Base-by-base conservation (phyloP, 1,284 basidiomycete genomes). In the Tilletia indica region DNA sequence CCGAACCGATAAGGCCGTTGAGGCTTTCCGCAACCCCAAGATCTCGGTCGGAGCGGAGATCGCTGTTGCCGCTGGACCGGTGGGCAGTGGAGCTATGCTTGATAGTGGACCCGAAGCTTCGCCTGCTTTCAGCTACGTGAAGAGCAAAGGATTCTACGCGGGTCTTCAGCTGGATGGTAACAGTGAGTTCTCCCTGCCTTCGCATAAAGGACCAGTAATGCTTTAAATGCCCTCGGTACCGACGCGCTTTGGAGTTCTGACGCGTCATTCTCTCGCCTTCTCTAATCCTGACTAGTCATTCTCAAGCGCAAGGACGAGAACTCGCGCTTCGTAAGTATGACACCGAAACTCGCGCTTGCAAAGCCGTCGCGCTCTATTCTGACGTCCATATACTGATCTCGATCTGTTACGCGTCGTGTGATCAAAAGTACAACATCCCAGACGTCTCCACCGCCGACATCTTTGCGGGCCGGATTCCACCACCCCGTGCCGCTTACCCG, bases 131-230 rank as follows among this genome's bases (percentile, higher is more conserved):
- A 77, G 78, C 0, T 86, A 86, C 68, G 71, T 77, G 61, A 85
- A 86, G 75, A 80, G 76, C 49, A 85, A 84, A 71, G 83, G 81
- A 4, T 73, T 83, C 68, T 85, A 85, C 68, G 83, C 75, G 0
- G 84, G 82, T 1, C 39, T 84, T 0, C 80, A 84, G 70, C 72
- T 86, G 12, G 61, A 64, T 34, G 61, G 61, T 8, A 64, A 64
- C 61, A 64, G 51, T 54, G 51, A 54, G 51, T 54, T n/a, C 51
- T 25, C 3, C 3, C n/a, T n/a, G 2, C 3, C 8, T 54, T 11
- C 3, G 6, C 16, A 25, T 45, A 45, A 45, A 45, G 42, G 42
- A 45, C 42, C 9, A 8, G 42, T 45, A 11, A n/a, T 48, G 47
- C 12, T 4, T 54, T 8, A 54, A 54, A 14, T 45, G 42, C 42